Conservation (phyloP, 2,329 filamentous ascomycete species). For the Alternaria triticimaculans region DNA sequence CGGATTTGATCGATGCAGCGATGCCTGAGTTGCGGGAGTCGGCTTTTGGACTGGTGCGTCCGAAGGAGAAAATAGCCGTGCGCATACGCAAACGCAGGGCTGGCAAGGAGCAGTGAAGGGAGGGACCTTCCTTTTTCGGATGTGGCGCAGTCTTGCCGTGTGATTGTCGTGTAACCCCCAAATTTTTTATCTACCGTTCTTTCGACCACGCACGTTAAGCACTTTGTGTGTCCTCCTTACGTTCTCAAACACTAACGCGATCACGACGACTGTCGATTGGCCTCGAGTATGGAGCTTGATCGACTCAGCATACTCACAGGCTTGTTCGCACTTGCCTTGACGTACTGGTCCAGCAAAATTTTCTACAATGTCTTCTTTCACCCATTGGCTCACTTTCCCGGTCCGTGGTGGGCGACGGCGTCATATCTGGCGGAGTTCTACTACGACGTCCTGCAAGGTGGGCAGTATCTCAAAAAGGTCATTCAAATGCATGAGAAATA, state of each 20-base stretch:
- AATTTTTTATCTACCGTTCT: neutral
- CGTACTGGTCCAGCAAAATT: conserved; percentile 7
- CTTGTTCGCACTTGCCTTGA: neutral
- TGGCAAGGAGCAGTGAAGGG: neutral
- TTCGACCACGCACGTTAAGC: neutral
- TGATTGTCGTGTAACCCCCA: neutral
- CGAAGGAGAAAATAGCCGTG: conserved; percentile 27
- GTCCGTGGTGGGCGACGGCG: conserved; percentile 16
- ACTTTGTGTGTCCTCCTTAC: neutral
- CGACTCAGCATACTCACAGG: neutral
- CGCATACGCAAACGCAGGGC: conserved; percentile 33
- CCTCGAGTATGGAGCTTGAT: neutral
- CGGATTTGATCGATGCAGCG: conserved; percentile 21
- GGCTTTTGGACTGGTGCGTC: conserved; percentile 30
- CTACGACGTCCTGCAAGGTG: conserved; percentile 19
- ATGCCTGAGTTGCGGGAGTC: conserved; percentile 22
- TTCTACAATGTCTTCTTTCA: conserved; percentile 19
- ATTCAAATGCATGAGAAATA: conserved; percentile 39
- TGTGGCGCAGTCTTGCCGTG: neutral
- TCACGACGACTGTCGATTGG: neutral
- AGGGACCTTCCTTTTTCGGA: neutral
- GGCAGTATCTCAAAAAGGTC: conserved; percentile 44
- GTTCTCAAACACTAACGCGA: neutral
- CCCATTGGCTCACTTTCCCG: conserved; percentile 15
- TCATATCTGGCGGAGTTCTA: conserved; percentile 16